Evolutionary conservation across 1,139 yeast species (phyloP).

Genomic region (Torulaspora globosa): DNA sequence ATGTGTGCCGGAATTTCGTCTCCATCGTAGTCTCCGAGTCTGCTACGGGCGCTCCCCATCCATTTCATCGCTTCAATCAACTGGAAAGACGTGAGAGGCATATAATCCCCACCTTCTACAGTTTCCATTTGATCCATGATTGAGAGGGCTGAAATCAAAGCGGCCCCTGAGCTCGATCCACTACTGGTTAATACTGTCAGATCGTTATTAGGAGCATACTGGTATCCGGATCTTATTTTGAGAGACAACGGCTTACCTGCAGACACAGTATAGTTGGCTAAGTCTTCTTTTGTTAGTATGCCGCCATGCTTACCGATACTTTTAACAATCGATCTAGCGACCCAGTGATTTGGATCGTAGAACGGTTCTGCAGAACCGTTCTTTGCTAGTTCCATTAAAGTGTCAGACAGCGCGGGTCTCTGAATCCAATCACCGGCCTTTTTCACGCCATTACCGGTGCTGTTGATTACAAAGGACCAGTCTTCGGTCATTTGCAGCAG

Average conservation of each 20-base stretch:
- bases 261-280: constrained; percentile 53
- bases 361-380: constrained; percentile 75
- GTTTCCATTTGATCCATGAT: constrained; percentile 48
- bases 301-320: constrained; percentile 54
- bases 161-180: constrained; percentile 83
- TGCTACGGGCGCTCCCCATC: constrained; percentile 80
- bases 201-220: constrained; percentile 40
- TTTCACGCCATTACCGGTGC: constrained; percentile 36
- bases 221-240: constrained; percentile 27
- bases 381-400: constrained; percentile 61
- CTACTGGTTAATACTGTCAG: constrained; percentile 60
- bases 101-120: constrained; percentile 43
- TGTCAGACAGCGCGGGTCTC: constrained; percentile 60
- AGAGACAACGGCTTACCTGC: constrained; percentile 54
- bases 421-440: constrained; percentile 55
- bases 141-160: constrained; percentile 69
- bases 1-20: constrained; percentile 33
- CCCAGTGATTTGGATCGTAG: constrained; percentile 79
- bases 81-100: constrained; percentile 55
- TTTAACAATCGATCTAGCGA: constrained; percentile 52
- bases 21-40: constrained; percentile 64
- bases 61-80: constrained; percentile 87
- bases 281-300: constrained; percentile 57
- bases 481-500: constrained; percentile 37
- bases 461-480: constrained; percentile 54